phyloP scores from a whole-genome alignment of 2,329 filamentous ascomycete genomes.

The Penicillium sp. region DNA sequence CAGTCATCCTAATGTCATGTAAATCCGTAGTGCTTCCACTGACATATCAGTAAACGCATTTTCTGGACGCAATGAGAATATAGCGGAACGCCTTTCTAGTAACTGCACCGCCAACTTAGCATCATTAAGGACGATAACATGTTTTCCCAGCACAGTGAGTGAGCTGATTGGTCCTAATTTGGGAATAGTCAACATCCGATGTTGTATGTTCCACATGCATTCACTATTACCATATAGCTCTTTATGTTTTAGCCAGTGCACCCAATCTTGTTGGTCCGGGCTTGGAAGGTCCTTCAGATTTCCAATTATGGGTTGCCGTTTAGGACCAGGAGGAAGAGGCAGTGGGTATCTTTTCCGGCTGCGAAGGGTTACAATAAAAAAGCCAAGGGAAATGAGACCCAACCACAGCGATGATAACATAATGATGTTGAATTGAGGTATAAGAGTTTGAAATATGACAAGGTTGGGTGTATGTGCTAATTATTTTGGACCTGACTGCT shows the following conservation, averaged over 20 bases:
- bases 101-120: constrained; percentile 27
- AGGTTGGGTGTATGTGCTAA: neutral
- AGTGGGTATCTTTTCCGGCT: neutral
- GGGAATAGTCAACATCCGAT: neutral
- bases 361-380: neutral
- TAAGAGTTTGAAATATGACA: neutral
- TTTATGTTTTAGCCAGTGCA: constrained; percentile 45
- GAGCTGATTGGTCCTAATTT: constrained; percentile 33
- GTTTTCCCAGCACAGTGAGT: constrained; percentile 32
- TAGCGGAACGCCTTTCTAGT: constrained; percentile 30
- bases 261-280: constrained; percentile 34
- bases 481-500: neutral
- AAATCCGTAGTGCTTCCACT: neutral
- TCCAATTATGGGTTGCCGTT: constrained; percentile 47
- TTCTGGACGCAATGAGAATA: constrained; percentile 27
- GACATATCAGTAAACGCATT: constrained; percentile 37
- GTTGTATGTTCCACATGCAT: neutral
- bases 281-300: constrained; percentile 50
- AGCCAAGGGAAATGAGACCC: neutral
- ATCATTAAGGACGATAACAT: constrained; percentile 35
- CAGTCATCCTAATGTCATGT: neutral
- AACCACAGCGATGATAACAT: neutral
- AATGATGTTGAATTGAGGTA: neutral
- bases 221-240: constrained; percentile 31
- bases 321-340: constrained; percentile 50